These are phyloP conservation scores for Kurtzmaniella quercitrusa DNA, from an alignment of 1,139 yeast species.

Conservation along the genomic window DNA sequence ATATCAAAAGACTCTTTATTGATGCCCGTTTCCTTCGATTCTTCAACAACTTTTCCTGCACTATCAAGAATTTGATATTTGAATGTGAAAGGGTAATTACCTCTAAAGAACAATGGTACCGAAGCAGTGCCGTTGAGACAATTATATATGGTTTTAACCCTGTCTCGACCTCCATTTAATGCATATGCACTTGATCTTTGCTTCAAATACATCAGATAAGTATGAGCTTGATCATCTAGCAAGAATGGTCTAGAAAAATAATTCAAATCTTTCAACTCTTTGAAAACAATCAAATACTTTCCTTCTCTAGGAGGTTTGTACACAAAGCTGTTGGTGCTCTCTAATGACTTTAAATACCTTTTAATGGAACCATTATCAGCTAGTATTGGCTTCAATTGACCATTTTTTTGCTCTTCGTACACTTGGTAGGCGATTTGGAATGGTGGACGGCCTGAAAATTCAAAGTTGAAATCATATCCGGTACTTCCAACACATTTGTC, in stretches of 20 bases:
- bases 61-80: slow-evolving; percentile 50
- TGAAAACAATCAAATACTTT: slow-evolving; percentile 67
- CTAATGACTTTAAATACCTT: slow-evolving; percentile 20
- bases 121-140: slow-evolving; percentile 38
- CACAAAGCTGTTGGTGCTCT: slow-evolving; percentile 39
- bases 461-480: slow-evolving; percentile 68
- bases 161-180: slow-evolving; percentile 4
- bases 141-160: slow-evolving; percentile 17
- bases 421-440: slow-evolving; percentile 63
- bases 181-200: slow-evolving; percentile 43
- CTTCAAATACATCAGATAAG: slow-evolving; percentile 50
- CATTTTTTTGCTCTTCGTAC: slow-evolving; percentile 40
- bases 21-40: slow-evolving; percentile 38
- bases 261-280: slow-evolving; percentile 50
- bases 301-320: slow-evolving; percentile 84
- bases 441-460: slow-evolving; percentile 77
- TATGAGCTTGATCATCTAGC: slow-evolving; percentile 31
- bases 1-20: slow-evolving; percentile 33
- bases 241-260: slow-evolving; percentile 35
- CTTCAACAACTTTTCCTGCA: slow-evolving; percentile 27
- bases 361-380: slow-evolving; percentile 26
- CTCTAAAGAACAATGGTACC: slow-evolving; percentile 59
- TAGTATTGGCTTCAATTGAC: slow-evolving; percentile 27
- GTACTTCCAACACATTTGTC: slow-evolving; percentile 93
- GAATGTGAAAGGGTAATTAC: slow-evolving; percentile 74